These are phyloP conservation scores for Colletotrichum spinosum DNA, from an alignment of 2,329 filamentous ascomycete genomes.

Conservation along the genomic window DNA sequence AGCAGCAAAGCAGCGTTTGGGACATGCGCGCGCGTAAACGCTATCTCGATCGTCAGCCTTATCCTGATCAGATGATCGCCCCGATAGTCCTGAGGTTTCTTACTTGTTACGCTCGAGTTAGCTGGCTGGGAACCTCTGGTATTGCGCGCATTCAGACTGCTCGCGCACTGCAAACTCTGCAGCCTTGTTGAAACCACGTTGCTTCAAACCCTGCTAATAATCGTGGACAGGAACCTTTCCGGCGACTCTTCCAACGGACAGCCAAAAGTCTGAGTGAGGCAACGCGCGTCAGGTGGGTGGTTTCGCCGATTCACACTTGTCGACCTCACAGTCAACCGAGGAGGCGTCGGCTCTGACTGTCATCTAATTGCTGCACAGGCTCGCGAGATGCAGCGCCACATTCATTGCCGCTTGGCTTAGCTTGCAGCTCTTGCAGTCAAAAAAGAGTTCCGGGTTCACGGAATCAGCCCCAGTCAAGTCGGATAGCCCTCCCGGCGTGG, in stretches of 20 bases:
- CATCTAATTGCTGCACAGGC: conserved; percentile 48
- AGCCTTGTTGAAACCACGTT: too few relatives aligned
- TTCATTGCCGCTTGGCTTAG: conserved; percentile 70
- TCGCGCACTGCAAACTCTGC: too few relatives aligned
- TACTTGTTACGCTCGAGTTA: too few relatives aligned
- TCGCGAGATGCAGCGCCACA: conserved; percentile 67
- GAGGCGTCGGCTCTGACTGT: conserved; percentile 36
- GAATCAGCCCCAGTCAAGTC: conserved; percentile 50
- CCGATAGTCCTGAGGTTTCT: too few relatives aligned
- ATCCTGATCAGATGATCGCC: too few relatives aligned
- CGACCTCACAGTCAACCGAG: not conserved
- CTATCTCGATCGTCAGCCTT: too few relatives aligned
- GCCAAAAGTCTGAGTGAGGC: conserved; percentile 40
- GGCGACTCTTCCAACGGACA: conserved; percentile 41
- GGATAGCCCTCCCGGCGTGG: conserved; percentile 41
- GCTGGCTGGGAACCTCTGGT: too few relatives aligned
- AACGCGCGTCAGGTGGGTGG: conserved; percentile 38
- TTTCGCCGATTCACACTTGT: not conserved
- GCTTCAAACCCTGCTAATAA: not conserved
- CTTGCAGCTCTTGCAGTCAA: conserved; percentile 68
- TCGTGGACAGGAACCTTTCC: conserved; percentile 38
- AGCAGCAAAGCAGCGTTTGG: not conserved
- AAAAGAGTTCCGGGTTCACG: conserved; percentile 57
- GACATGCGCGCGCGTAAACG: too few relatives aligned
- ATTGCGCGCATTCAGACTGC: too few relatives aligned